Base-by-base conservation (phyloP, 768 basidiomycete genomes). In the Podaxis sp. region DNA sequence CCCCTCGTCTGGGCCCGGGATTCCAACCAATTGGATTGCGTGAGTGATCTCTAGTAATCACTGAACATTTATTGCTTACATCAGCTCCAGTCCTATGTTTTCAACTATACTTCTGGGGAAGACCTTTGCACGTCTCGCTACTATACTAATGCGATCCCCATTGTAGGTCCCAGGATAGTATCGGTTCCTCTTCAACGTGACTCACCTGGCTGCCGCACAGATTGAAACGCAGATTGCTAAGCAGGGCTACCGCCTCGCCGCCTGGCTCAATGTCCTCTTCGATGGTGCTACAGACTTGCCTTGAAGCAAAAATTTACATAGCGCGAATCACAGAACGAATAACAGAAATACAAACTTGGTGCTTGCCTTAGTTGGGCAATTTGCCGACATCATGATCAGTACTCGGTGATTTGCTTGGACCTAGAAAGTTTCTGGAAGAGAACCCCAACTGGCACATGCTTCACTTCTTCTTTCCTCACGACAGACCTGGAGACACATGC, bases 241-340 rank as follows among this genome's bases (percentile, higher is more conserved):
- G 65, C 76, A 77, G 65, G 81, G 81, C 5, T 80, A 76, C 65
- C 80, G 80, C 26, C 71, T 83, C 38, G 82, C 82, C 9, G 81
- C 81, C 1, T 82, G 81, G 82, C 69, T 82, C 60, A 82, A 82
- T 65, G 79, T 81, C 4, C 67, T 83, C 17, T 82, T 84, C 55
- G 78, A 79, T 56, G 78, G 76, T 12, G 70, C 71, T 26, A 74
- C 76, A 0, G 70, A 70, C 59, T 68, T 79, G 39, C 76, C 77
- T 59, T 78, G 70, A 80, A 52, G 42, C 44, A 38, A 13, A 33
- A 19, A 11, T 30, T n/a, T 4, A 26, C 7, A 46, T 22, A 17
- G 58, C 13, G 7, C 17, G 22, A 15, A 24, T 17, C n/a, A 44
- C 19, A 30, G 26, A 30, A 26, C 4, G 24, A 46, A 26, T 22